Conservation (phyloP, 345 rosid genomes). For the Tarenaya hassleriana region DNA sequence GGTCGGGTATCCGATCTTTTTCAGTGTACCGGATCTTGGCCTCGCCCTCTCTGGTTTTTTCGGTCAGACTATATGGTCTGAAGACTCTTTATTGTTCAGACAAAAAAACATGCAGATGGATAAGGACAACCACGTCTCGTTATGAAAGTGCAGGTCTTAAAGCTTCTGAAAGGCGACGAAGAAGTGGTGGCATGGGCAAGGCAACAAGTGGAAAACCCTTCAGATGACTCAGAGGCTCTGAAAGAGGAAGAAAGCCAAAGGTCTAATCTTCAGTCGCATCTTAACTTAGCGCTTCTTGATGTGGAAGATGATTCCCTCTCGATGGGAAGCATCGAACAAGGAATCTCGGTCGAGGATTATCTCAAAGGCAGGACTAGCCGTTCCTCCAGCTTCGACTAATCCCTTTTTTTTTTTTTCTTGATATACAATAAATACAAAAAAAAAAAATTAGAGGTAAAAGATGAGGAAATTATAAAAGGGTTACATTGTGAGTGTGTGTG, state of each 20-base stretch:
- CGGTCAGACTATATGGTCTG: no score
- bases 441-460: background rate
- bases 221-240: conserved; percentile 39
- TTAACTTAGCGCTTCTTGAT: conserved; percentile 69
- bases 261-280: conserved; percentile 71
- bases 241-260: conserved; percentile 46
- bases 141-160: conserved; percentile 43
- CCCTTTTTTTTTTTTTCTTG: background rate
- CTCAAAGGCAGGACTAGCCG: conserved; percentile 88
- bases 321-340: conserved; percentile 58
- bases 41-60: no score
- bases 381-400: conserved; percentile 81
- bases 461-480: no score
- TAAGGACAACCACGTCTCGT: no score
- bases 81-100: no score
- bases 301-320: conserved; percentile 62
- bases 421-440: no score
- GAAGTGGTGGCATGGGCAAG: conserved; percentile 50
- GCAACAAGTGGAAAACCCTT: conserved; percentile 37
- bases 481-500: conserved; percentile 12
- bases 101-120: no score
- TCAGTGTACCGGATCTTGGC: no score
- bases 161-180: conserved; percentile 73
- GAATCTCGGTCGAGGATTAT: conserved; percentile 73
- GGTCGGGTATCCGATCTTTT: no score